These are phyloP conservation scores for Boletus coccyginus DNA, from an alignment of 768 basidiomycete species.

Conservation along the genomic window DNA sequence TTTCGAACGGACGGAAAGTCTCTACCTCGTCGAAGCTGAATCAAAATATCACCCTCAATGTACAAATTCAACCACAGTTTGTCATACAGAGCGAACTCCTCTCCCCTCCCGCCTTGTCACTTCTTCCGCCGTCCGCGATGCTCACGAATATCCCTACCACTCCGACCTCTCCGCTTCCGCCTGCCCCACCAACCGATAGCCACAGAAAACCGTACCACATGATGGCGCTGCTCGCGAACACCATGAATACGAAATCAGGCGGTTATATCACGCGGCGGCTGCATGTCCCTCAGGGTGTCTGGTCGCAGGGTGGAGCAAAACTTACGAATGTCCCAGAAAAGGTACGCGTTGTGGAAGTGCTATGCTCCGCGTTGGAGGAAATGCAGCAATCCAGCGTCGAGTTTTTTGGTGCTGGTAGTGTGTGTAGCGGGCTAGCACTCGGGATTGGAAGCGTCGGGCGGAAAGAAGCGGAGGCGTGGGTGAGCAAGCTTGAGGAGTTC, in stretches of 20 bases:
- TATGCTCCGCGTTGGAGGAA: constrained; percentile 78
- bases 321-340: constrained; percentile 80
- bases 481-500: constrained; percentile 76
- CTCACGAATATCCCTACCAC: constrained; percentile 63
- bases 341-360: constrained; percentile 77
- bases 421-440: constrained; percentile 68
- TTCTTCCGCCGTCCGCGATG: constrained; percentile 46
- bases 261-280: constrained; percentile 84
- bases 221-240: constrained; percentile 76
- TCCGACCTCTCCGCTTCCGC: constrained; percentile 76
- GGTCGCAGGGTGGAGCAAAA: constrained; percentile 89
- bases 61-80: constrained; percentile 48
- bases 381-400: constrained; percentile 69
- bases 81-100: constrained; percentile 51
- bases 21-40: constrained; percentile 62
- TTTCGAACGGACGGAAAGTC: constrained; percentile 51
- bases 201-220: constrained; percentile 86
- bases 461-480: constrained; percentile 79
- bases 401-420: constrained; percentile 75
- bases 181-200: constrained; percentile 65
- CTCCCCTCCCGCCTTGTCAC: constrained; percentile 36
- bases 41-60: constrained; percentile 40
- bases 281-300: constrained; percentile 86
- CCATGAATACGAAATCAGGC: constrained; percentile 79
- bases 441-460: constrained; percentile 75